These are phyloP conservation scores for Ophiostoma sp. DNA, from an alignment of 2,329 filamentous ascomycete genomes.

Conservation along the genomic window DNA sequence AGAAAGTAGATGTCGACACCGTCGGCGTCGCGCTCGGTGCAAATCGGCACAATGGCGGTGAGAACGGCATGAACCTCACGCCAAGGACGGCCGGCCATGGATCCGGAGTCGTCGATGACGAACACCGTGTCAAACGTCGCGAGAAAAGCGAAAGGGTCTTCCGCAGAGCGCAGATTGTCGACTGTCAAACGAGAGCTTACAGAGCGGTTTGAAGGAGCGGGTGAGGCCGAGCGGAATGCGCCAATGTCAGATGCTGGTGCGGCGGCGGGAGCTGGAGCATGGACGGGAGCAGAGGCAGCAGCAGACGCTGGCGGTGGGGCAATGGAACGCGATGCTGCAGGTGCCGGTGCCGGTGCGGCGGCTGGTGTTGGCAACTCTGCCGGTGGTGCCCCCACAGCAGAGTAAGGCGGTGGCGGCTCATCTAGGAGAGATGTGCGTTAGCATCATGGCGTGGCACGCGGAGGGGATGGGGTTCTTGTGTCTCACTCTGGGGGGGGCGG, in stretches of 20 bases:
- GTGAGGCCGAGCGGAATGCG: slow-evolving; percentile 24
- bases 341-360: slow-evolving; percentile 19
- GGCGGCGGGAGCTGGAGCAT: neutral
- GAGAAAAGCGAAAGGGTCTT: slow-evolving; percentile 73
- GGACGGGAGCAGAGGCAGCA: neutral
- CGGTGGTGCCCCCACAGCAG: slow-evolving; percentile 20
- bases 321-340: slow-evolving; percentile 21
- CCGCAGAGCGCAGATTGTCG: slow-evolving; percentile 38
- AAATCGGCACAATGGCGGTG: slow-evolving; percentile 70
- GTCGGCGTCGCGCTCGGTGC: slow-evolving; percentile 70
- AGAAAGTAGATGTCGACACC: slow-evolving; percentile 91
- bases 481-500: slow-evolving; percentile 25
- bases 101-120: slow-evolving; percentile 85
- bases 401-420: slow-evolving; percentile 36
- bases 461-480: neutral
- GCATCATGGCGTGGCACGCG: neutral
- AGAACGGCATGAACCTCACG: slow-evolving; percentile 66
- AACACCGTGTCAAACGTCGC: slow-evolving; percentile 78
- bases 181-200: slow-evolving; percentile 15
- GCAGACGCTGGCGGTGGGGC: neutral
- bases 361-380: neutral
- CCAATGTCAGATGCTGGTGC: neutral
- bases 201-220: slow-evolving; percentile 28
- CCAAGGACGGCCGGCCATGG: slow-evolving; percentile 77
- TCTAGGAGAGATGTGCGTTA: slow-evolving; percentile 23